Evolutionary conservation across 306 rosid species (phyloP).

Genomic region (Heteromeles arbutifolia): DNA sequence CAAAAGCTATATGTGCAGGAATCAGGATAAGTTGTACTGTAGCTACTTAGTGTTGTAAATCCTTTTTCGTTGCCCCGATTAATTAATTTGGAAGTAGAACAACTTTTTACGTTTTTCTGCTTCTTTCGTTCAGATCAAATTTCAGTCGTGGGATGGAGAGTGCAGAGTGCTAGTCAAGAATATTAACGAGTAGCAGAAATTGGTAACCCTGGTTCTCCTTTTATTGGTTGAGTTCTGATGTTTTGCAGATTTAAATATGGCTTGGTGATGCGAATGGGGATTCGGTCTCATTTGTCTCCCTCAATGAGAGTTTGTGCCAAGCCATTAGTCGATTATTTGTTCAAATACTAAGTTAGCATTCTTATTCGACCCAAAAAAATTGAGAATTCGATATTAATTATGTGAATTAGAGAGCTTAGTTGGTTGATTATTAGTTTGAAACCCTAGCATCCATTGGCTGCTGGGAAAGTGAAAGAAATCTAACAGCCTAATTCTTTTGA

Average conservation of each 20-base stretch:
- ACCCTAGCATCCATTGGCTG: conserved; percentile 12
- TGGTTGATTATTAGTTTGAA: conserved; percentile 9
- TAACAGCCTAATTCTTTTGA: too few species aligned
- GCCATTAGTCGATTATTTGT: background rate
- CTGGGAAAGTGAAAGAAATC: background rate
- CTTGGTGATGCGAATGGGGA: background rate
- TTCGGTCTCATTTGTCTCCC: background rate
- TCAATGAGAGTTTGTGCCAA: background rate
- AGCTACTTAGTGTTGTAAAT: background rate
- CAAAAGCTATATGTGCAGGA: background rate
- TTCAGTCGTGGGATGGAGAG: background rate
- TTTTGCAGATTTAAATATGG: background rate
- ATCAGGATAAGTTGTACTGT: background rate
- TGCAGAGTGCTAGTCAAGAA: background rate
- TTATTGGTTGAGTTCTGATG: too few species aligned
- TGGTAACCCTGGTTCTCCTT: background rate
- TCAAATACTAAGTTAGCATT: background rate
- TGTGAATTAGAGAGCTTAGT: background rate
- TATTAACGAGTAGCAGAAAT: background rate
- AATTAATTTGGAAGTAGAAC: background rate
- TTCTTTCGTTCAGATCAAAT: background rate
- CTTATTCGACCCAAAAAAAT: background rate
- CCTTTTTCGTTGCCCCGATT: background rate
- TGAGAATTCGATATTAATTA: background rate
- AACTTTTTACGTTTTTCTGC: background rate